phyloP scores from a whole-genome alignment of 1,139 yeast genomes.

The Arxiozyma bovina region DNA sequence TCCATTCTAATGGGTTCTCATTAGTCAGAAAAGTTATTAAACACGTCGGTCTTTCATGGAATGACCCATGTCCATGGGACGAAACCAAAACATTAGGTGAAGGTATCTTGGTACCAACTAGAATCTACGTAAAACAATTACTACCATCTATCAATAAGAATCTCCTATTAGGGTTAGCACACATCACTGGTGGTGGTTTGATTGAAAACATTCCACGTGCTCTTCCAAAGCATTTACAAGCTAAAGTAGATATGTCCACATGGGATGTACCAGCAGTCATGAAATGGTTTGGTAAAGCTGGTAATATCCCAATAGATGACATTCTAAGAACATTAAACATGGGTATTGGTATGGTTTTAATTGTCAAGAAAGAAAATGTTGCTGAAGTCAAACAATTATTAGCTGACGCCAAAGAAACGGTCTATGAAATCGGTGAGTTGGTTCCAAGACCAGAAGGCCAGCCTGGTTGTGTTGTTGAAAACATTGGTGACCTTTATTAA shows the following conservation, averaged over 20 bases:
- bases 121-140: conserved; percentile 87
- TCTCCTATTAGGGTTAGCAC: conserved; percentile 79
- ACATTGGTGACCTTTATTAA: conserved; percentile 52
- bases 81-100: conserved; percentile 69
- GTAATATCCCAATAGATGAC: conserved; percentile 79
- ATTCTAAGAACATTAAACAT: conserved; percentile 84
- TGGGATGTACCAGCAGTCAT: conserved; percentile 87
- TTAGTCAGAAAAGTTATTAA: conserved; percentile 91
- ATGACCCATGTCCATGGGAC: conserved; percentile 81
- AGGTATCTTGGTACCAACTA: conserved; percentile 80
- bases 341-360: conserved; percentile 95
- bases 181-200: conserved; percentile 97
- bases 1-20: conserved; percentile 95
- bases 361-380: conserved; percentile 61
- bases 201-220: conserved; percentile 96
- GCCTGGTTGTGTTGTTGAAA: conserved; percentile 61
- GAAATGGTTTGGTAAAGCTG: conserved; percentile 89
- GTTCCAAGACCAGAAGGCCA: conserved; percentile 42
- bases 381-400: conserved; percentile 47
- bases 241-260: conserved; percentile 63
- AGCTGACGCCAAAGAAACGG: conserved; percentile 61
- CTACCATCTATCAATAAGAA: conserved; percentile 63
- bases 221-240: conserved; percentile 70
- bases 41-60: conserved; percentile 57
- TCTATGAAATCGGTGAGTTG: conserved; percentile 70